A percentile compares a stretch with the other conserved stretches of the same genome.
Evolutionary conservation across 495 filamentous ascomycete species (phyloP).

Genomic region (Lindgomyces ingoldianus): DNA sequence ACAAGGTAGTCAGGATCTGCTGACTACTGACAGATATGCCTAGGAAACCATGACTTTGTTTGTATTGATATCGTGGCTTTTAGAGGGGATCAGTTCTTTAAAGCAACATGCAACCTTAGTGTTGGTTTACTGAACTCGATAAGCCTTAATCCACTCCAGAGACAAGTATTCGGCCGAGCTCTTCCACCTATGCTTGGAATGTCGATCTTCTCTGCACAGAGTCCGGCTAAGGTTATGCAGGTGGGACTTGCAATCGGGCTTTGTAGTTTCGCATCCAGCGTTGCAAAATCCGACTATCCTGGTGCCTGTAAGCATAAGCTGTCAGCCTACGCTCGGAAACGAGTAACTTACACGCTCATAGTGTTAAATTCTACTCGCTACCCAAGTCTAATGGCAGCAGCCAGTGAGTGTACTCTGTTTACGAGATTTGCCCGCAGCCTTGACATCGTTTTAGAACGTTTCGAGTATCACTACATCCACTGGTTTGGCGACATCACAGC

Average conservation of each 20-base stretch:
- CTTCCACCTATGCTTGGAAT: constrained; percentile 51
- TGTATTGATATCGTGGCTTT: constrained; percentile 44
- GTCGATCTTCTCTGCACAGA: background rate
- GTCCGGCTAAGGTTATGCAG: background rate
- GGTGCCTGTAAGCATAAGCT: constrained; percentile 39
- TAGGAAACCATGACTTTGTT: constrained; percentile 29
- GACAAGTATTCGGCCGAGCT: constrained; percentile 53
- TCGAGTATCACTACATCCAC: constrained; percentile 33
- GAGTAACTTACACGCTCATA: too few species aligned
- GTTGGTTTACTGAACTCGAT: background rate
- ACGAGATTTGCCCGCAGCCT: background rate
- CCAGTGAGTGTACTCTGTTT: background rate
- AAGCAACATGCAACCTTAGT: background rate
- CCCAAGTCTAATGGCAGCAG: constrained; percentile 33
- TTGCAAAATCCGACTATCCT: constrained; percentile 51
- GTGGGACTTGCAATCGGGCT: constrained; percentile 55
- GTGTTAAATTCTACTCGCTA: constrained; percentile 35
- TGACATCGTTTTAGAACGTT: background rate
- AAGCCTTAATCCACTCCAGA: constrained; percentile 56
- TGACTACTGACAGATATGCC: constrained; percentile 10
- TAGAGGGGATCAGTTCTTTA: constrained; percentile 48
- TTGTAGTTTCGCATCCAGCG: constrained; percentile 50
- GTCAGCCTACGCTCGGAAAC: too few species aligned
- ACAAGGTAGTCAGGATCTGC: background rate
- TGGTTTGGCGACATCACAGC: constrained; percentile 34